A percentile compares a stretch with the other conserved stretches of the same genome.
phyloP scores from a whole-genome alignment of 2,329 filamentous ascomycete species.

The Aspergillus caelatus region DNA sequence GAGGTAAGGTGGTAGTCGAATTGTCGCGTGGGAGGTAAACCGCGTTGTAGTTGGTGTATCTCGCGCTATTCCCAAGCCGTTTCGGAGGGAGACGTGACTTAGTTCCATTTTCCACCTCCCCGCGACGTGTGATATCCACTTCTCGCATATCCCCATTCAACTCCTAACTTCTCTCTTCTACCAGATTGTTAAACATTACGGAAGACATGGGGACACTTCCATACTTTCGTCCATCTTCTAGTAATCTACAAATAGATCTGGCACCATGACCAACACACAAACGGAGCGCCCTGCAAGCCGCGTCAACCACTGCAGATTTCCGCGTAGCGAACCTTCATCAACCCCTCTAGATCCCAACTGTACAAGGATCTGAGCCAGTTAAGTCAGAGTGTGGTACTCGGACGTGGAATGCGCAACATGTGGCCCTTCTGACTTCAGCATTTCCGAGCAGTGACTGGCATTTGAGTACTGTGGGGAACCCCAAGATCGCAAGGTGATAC shows the following conservation, averaged over 20 bases:
- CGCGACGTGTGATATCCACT: conserved; percentile 8
- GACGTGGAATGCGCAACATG: not conserved
- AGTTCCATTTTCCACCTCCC: conserved; percentile 5
- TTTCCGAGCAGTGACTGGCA: not conserved
- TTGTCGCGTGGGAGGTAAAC: not conserved
- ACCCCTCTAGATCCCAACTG: not conserved
- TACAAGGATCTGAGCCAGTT: not conserved
- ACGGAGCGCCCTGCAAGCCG: not conserved
- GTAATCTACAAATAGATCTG: not conserved
- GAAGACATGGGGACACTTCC: not conserved
- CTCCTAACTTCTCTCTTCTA: not conserved
- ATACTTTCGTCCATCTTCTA: not conserved
- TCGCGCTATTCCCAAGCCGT: conserved; percentile 5
- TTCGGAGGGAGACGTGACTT: conserved; percentile 4
- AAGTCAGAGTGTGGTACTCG: not conserved
- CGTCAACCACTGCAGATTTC: not conserved
- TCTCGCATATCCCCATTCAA: not conserved
- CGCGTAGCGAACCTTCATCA: not conserved
- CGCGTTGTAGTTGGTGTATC: conserved; percentile 5
- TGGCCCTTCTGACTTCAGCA: not conserved
- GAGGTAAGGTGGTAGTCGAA: not conserved
- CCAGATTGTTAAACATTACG: not conserved
- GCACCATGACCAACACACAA: not conserved
- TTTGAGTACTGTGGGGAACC: not conserved
- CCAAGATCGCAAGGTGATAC: not conserved